Evolutionary conservation across 352 stramenopile species (phyloP).

Genomic region (Phytophthora uliginosa): DNA sequence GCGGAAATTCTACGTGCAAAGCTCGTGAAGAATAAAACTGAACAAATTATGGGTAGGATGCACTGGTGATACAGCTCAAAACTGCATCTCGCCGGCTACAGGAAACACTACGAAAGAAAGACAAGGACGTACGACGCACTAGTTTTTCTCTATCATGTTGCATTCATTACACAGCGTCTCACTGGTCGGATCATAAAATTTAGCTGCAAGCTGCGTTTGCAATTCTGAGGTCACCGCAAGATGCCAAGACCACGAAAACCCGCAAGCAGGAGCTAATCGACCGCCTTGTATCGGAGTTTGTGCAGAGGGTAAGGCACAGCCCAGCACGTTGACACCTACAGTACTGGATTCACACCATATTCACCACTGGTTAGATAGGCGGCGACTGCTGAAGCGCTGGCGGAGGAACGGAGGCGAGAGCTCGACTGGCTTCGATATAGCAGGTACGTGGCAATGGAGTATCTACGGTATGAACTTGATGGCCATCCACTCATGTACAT

Average conservation of each 20-base stretch:
- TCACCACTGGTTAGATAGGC: conserved; percentile 48
- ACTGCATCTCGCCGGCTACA: conserved; percentile 63
- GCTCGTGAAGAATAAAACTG: neutral
- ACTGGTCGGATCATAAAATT: neutral
- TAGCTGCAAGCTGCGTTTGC: conserved; percentile 72
- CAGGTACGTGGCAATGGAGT: conserved; percentile 38
- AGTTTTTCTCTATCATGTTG: neutral
- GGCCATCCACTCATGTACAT: neutral
- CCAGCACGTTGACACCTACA: neutral
- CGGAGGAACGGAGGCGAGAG: conserved; percentile 65
- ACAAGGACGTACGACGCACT: conserved; percentile 53
- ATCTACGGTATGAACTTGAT: neutral
- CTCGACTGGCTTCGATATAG: conserved; percentile 64
- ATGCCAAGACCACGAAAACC: conserved; percentile 73
- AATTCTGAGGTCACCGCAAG: conserved; percentile 64
- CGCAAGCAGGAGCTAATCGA: conserved; percentile 68
- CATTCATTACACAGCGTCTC: too few species aligned
- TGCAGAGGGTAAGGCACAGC: conserved; percentile 52
- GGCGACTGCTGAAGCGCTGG: conserved; percentile 58
- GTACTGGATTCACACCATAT: neutral
- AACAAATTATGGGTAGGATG: conserved; percentile 42
- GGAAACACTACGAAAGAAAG: conserved; percentile 70
- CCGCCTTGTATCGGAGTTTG: conserved; percentile 63
- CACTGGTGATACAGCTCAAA: conserved; percentile 68
- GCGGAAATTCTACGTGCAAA: too few species aligned